Base-by-base conservation (phyloP, 495 filamentous ascomycete species). In the Xanthoparmelia taractica region DNA sequence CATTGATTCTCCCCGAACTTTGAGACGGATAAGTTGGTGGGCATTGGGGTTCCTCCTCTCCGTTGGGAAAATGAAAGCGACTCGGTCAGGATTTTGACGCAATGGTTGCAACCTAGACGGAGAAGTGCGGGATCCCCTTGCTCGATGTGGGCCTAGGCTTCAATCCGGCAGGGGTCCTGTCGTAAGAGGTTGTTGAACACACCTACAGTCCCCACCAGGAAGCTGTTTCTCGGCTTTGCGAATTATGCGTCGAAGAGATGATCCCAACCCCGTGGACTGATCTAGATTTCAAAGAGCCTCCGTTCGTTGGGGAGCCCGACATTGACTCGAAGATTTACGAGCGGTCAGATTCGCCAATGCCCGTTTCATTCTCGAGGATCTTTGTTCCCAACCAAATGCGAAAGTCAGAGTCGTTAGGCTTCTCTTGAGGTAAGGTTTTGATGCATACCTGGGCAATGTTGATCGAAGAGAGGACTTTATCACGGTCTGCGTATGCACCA, bases 401-500 rank as follows among this genome's bases (percentile, higher is more conserved):
- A 58, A 34, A 56, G 61, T 54, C 25, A 65, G 36, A 27, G 20
- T 61, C 31, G 27, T 58, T 20, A 59, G 66, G 54, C 36, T 58
- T 33, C 54, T 58, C 47, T 43, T 25, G 31, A 56, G 10, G 8
- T 45, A 59, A n/a, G 63, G 63, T 17, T 40, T 31, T 8, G 13
- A n/a, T 20, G 41, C 57, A 27, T 65, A 65, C 41, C 17, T 37
- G 25, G 63, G 57, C 11, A 50, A 41, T 36, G 40, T n/a, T 55
- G 23, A 17, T 2, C 41, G 63, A 48, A 41, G 63, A 13, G 63
- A 65, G 27, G 45, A 65, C 13, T 65, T 59, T n/a, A 41, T 20
- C 15, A 36, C 48, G 31, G 59, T 69, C 40, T 59, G 63, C 37
- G 57, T 63, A 8, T 68, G 27, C n/a, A n/a, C n/a, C n/a, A n/a